Evolutionary conservation across 106 monocot genomes (phyloP), one percentile per base, ranked within the genome.

Genomic region (Agapanthus africanus): DNA sequence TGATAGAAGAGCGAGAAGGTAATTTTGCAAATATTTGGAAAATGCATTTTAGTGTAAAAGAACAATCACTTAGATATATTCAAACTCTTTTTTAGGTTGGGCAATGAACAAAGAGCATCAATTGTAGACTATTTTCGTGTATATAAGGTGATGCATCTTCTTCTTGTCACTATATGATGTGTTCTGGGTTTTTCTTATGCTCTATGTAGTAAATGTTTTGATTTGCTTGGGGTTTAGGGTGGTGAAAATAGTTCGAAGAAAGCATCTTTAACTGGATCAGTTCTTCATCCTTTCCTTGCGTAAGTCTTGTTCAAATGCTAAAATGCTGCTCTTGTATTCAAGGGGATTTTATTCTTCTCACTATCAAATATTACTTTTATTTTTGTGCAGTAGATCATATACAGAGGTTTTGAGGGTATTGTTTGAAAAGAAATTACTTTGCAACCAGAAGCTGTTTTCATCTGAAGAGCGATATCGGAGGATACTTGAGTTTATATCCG

Each of bases 1-100:
- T 79, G 97, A 99, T 83, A 37, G 80, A 18, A 89, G 77, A 76
- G 97, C 92, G 37, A 90, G 97, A 90, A 92, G 84, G 97, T 99
- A 81, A 25, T 9, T 18, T 2, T 18, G 4, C 39, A 21, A 32
- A 2, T 50, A 68, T 68, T 49, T 14, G 31, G 6, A 26, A 7
- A 33, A 0, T 65, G 7, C 13, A 72, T 95, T 79, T 78, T 82
- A 61, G 86, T 13, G 37, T 32, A 33, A 34, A 37, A 66, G 9
- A 4, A 40, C 71, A 27, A 33, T 36, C 26, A 95, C 23, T 95
- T 42, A 60, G 7, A 49, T 40, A 35, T 66, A 49, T 37, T 46
- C 9, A 30, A 91, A 69, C 26, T 37, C 16, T 42, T 64, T 47
- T 51, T 61, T 59, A 99, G 97, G 92, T 78, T 99, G 40, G 87